Evolutionary conservation across 1,284 basidiomycete genomes (phyloP).

Genomic region (Pholiota adiposa): DNA sequence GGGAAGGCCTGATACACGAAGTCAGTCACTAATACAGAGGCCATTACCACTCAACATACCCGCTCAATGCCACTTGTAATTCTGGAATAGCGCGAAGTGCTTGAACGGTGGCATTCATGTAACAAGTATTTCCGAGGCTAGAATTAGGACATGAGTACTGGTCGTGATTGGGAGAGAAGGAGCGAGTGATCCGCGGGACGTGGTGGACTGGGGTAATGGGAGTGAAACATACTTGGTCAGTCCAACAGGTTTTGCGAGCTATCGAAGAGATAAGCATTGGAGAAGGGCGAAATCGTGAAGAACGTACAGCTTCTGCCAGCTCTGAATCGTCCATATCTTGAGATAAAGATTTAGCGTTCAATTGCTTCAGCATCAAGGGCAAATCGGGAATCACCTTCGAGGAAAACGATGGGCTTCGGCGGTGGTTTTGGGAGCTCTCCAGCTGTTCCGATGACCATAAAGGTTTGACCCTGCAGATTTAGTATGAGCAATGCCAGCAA

Average conservation of each 20-base stretch:
- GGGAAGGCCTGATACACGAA: conserved; percentile 29
- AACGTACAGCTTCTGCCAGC: conserved; percentile 76
- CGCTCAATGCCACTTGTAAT: conserved; percentile 70
- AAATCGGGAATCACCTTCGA: conserved; percentile 58
- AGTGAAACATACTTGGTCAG: conserved; percentile 58
- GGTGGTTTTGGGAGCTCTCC: conserved; percentile 92
- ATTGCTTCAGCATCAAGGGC: not conserved
- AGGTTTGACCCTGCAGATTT: conserved; percentile 64
- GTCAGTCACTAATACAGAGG: not conserved
- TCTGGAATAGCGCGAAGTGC: conserved; percentile 91
- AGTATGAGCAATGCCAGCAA: not conserved
- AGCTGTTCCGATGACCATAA: conserved; percentile 92
- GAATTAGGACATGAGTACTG: not conserved
- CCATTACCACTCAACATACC: conserved; percentile 42
- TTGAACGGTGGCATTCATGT: conserved; percentile 96
- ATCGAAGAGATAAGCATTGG: conserved; percentile 4
- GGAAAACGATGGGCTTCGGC: conserved; percentile 76
- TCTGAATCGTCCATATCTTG: conserved; percentile 86
- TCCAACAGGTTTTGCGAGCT: conserved; percentile 72
- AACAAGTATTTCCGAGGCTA: conserved; percentile 89
- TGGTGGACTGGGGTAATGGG: not conserved
- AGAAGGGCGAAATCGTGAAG: not conserved
- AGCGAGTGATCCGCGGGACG: not conserved
- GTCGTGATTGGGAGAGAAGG: not conserved
- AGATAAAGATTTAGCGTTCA: conserved; percentile 1